Base-by-base conservation (phyloP, 2,329 filamentous ascomycete species). In the Paraphoma sp. region DNA sequence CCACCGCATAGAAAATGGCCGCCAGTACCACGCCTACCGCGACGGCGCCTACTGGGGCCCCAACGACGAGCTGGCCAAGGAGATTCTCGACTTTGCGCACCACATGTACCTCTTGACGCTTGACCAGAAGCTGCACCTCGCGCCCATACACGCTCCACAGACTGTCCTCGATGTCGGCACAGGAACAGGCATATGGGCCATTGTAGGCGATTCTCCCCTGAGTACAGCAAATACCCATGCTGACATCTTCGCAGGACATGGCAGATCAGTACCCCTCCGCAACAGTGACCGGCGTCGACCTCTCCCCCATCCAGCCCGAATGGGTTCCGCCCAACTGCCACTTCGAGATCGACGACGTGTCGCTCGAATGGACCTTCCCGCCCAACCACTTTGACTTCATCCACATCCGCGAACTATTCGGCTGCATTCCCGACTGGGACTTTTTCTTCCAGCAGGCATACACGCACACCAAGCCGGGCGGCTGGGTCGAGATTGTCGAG, bases 291-390 rank as follows among this genome's bases (percentile, higher is more conserved):
- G 82, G 81, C 40, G 79, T 76, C 18, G 81, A 83, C 62, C 76
- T 83, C 45, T 80, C 78, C 0, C 80, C 81, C 38, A 83, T 83
- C 46, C 82, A 83, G 59, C 81, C 81, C 4, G 67, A 70, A 53
- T 79, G 78, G 74, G 78, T 82, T 0, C 80, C 81, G 0, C 75
- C 78, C 2, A 83, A 82, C 62, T 77, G 76, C 59, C 63, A 69
- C 28, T 83, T 82, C 61, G 77, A 82, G 51, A 76, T 83, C 51
- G 81, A 83, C 68, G 80, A 83, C 48, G 71, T 78, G 14, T 75
- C 73, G 1, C 64, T 73, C 7, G 71, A 73, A 23, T 82, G 80
- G 80, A 80, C 77, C 1, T 76, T 73, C 44, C 72, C 71, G 0
- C 53, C 56, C 1, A 60, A 73, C 40, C 65, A 73, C 49, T 76